phyloP scores from a whole-genome alignment of 2,329 filamentous ascomycete species.

The Volutella citrinella region DNA sequence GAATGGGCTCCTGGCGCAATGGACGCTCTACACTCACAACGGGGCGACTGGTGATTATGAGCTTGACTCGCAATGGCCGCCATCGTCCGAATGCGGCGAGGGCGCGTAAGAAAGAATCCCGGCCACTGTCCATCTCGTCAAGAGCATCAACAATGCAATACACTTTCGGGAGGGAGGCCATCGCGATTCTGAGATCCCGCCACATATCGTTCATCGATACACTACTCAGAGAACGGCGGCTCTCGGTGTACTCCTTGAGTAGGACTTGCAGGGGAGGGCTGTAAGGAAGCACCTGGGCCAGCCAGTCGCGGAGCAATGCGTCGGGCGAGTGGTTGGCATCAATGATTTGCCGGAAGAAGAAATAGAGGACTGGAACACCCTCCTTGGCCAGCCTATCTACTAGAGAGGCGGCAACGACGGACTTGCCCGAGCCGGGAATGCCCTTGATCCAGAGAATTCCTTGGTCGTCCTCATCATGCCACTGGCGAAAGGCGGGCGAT shows the following conservation, averaged over 20 bases:
- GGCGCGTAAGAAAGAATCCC: slow-evolving; percentile 26
- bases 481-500: slow-evolving; percentile 8
- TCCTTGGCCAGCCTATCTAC: slow-evolving; percentile 12
- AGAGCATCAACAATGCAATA: slow-evolving; percentile 41
- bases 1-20: slow-evolving; percentile 20
- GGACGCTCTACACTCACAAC: slow-evolving; percentile 22
- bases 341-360: slow-evolving; percentile 37
- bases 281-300: slow-evolving; percentile 28
- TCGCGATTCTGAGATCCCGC: slow-evolving; percentile 17
- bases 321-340: slow-evolving; percentile 28
- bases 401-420: slow-evolving; percentile 26
- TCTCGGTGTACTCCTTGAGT: slow-evolving; percentile 13
- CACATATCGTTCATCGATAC: slow-evolving; percentile 25
- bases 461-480: slow-evolving; percentile 7
- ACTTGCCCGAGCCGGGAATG: slow-evolving; percentile 35
- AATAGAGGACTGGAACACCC: slow-evolving; percentile 27
- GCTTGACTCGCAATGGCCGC: slow-evolving; percentile 31
- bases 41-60: slow-evolving; percentile 40
- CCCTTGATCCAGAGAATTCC: slow-evolving; percentile 27
- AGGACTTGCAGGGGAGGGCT: slow-evolving; percentile 25
- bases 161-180: slow-evolving; percentile 14
- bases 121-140: slow-evolving; percentile 42
- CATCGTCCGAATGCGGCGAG: slow-evolving; percentile 30
- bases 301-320: slow-evolving; percentile 29
- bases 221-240: neutral